Conservation (phyloP, 495 filamentous ascomycete species). For the Daldinia concentrica region DNA sequence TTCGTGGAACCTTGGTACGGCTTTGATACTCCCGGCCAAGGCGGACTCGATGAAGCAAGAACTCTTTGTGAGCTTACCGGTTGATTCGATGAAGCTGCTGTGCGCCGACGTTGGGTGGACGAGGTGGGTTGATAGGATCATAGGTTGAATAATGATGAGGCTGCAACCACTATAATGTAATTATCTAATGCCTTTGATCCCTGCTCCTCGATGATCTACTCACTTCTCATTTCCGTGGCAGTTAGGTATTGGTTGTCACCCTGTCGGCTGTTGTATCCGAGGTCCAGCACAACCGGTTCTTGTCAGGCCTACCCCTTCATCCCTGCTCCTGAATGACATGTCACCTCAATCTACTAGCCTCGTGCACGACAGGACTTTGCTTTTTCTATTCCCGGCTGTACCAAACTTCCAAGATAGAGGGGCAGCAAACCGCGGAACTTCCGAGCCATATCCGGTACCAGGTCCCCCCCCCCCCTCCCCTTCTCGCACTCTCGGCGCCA, state of each 20-base stretch:
- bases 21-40: slow-evolving; percentile 47
- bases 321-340: slow-evolving; percentile 32
- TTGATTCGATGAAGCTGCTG: slow-evolving; percentile 46
- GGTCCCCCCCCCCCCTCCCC: slow-evolving; percentile 25
- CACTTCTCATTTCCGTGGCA: slow-evolving; percentile 44
- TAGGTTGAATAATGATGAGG: slow-evolving; percentile 44
- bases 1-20: slow-evolving; percentile 46
- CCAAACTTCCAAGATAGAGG: slow-evolving; percentile 30
- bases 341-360: slow-evolving; percentile 40
- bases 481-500: slow-evolving; percentile 26
- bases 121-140: slow-evolving; percentile 47
- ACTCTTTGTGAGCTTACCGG: slow-evolving; percentile 47
- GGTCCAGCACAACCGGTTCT: slow-evolving; percentile 31
- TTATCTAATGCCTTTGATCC: slow-evolving; percentile 43
- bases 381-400: slow-evolving; percentile 38
- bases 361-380: slow-evolving; percentile 33
- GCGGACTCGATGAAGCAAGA: slow-evolving; percentile 43
- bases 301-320: slow-evolving; percentile 11
- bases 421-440: slow-evolving; percentile 35
- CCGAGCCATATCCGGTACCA: slow-evolving; percentile 28
- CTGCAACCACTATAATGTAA: slow-evolving; percentile 44
- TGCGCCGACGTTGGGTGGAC: slow-evolving; percentile 48
- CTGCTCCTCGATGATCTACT: slow-evolving; percentile 41
- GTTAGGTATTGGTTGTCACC: slow-evolving; percentile 40
- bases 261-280: slow-evolving; percentile 35